Evolutionary conservation across 306 rosid species (phyloP).

Genomic region (Alnus glutinosa): DNA sequence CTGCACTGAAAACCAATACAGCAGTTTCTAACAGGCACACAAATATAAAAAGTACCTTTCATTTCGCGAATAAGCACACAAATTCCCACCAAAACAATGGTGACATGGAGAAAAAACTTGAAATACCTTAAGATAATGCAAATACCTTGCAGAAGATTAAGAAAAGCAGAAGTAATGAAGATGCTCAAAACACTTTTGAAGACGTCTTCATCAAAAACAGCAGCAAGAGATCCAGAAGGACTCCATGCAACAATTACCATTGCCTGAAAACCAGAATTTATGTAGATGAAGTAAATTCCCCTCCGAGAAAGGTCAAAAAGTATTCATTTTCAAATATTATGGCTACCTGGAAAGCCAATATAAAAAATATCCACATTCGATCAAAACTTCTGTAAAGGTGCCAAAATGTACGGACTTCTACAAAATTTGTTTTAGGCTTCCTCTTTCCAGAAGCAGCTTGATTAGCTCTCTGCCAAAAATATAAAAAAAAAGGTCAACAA

Average conservation of each 20-base stretch:
- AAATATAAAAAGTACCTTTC: neutral
- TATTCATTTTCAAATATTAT: slow-evolving; percentile 18
- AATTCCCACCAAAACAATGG: slow-evolving; percentile 2
- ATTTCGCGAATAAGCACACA: neutral
- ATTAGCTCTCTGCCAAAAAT: slow-evolving; percentile 53
- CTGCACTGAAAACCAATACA: neutral
- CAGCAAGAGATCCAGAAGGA: slow-evolving; percentile 62
- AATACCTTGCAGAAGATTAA: slow-evolving; percentile 88
- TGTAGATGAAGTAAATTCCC: slow-evolving; percentile 15
- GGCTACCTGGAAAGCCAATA: slow-evolving; percentile 92
- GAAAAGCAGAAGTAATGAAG: slow-evolving; percentile 82
- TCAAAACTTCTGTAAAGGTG: slow-evolving; percentile 93
- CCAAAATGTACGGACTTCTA: slow-evolving; percentile 89
- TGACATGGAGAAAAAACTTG: neutral
- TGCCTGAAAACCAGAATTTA: slow-evolving; percentile 58
- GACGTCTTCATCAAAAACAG: slow-evolving; percentile 67
- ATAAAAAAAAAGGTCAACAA: neutral
- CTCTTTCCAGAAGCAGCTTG: slow-evolving; percentile 56
- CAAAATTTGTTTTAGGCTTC: slow-evolving; percentile 93
- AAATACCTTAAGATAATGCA: slow-evolving; percentile 10
- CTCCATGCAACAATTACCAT: slow-evolving; percentile 96
- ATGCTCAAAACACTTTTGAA: slow-evolving; percentile 80
- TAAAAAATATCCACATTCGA: slow-evolving; percentile 97
- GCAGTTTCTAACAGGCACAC: neutral
- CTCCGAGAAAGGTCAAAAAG: slow-evolving; percentile 10